Conservation (phyloP, 345 rosid species). For the Hypericum perforatum region DNA sequence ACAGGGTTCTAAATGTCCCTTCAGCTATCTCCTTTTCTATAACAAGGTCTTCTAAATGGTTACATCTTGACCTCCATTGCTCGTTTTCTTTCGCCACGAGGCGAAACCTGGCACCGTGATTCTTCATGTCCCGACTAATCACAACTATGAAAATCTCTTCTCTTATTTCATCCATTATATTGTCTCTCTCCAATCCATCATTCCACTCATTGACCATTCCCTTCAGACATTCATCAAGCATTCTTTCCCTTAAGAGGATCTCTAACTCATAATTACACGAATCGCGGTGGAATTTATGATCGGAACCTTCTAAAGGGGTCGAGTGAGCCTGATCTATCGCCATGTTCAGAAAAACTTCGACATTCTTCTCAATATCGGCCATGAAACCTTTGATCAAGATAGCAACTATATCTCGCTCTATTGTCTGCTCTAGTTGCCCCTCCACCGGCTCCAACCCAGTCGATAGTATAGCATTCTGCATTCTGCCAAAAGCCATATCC, state of each 20-base stretch:
- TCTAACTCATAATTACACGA: conserved; percentile 10
- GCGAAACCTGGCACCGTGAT: conserved; percentile 1
- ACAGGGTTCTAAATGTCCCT: too few relatives aligned
- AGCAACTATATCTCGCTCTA: too few relatives aligned
- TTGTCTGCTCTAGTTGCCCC: too few relatives aligned
- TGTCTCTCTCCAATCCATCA: conserved; percentile 13
- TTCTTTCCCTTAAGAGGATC: conserved; percentile 19
- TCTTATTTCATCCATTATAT: conserved; percentile 13
- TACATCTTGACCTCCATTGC: conserved; percentile 1
- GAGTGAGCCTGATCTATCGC: conserved; percentile 32
- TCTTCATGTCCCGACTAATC: conserved; percentile 10
- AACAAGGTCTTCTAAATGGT: conserved; percentile 2
- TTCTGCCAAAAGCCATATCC: conserved; percentile 46
- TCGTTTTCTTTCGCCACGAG: not conserved
- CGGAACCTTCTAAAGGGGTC: conserved; percentile 26
- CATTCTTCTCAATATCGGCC: conserved; percentile 29
- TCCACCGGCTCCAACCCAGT: too few relatives aligned
- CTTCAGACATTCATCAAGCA: conserved; percentile 14
- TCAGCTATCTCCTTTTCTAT: too few relatives aligned
- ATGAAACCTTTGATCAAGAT: conserved; percentile 35
- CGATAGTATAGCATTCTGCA: conserved; percentile 42
- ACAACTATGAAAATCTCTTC: conserved; percentile 15
- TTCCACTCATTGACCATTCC: conserved; percentile 17
- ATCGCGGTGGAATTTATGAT: conserved; percentile 13
- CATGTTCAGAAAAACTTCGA: conserved; percentile 18